Evolutionary conservation across 495 filamentous ascomycete species (phyloP).

Genomic region (Neurospora cerealis): DNA sequence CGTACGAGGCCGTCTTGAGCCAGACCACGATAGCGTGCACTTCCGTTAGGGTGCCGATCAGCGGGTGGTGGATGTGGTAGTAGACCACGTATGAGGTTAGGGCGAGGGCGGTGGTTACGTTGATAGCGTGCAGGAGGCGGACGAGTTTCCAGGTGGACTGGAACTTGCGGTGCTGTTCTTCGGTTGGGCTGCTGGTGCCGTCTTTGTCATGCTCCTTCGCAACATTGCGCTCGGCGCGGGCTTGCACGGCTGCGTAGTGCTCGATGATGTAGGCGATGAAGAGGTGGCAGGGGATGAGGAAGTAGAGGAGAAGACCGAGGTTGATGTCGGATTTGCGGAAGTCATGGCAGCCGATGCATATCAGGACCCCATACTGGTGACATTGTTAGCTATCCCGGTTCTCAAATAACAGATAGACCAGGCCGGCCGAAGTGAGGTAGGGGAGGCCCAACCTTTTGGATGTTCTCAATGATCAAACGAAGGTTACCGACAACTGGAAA

Average conservation of each 20-base stretch:
- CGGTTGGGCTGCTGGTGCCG: slow-evolving; percentile 38
- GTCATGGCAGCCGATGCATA: slow-evolving; percentile 85
- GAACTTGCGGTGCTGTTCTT: slow-evolving; percentile 50
- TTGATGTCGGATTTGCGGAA: slow-evolving; percentile 70
- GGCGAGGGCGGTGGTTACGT: slow-evolving; percentile 68
- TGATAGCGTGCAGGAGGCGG: slow-evolving; percentile 67
- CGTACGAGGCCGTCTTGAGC: slow-evolving; percentile 92
- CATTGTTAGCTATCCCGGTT: slow-evolving; percentile 6
- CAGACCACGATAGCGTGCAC: slow-evolving; percentile 91
- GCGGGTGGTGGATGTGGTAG: slow-evolving; percentile 78
- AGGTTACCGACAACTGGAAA: slow-evolving; percentile 77
- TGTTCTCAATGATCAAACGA: slow-evolving; percentile 90
- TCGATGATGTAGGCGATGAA: slow-evolving; percentile 86
- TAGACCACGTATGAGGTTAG: slow-evolving; percentile 83
- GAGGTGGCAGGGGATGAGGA: slow-evolving; percentile 80
- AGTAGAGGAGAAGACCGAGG: slow-evolving; percentile 65
- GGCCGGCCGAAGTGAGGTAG: neutral
- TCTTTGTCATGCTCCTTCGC: slow-evolving; percentile 15
- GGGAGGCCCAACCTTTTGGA: slow-evolving; percentile 60
- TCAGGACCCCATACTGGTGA: slow-evolving; percentile 78
- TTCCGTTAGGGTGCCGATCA: slow-evolving; percentile 85
- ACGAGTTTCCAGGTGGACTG: slow-evolving; percentile 67
- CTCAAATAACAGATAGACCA: neutral
- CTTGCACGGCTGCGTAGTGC: slow-evolving; percentile 63
- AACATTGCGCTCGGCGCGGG: slow-evolving; percentile 51